Base-by-base conservation (phyloP, 108 stramenopile species). In the Schizochytrium sp. region DNA sequence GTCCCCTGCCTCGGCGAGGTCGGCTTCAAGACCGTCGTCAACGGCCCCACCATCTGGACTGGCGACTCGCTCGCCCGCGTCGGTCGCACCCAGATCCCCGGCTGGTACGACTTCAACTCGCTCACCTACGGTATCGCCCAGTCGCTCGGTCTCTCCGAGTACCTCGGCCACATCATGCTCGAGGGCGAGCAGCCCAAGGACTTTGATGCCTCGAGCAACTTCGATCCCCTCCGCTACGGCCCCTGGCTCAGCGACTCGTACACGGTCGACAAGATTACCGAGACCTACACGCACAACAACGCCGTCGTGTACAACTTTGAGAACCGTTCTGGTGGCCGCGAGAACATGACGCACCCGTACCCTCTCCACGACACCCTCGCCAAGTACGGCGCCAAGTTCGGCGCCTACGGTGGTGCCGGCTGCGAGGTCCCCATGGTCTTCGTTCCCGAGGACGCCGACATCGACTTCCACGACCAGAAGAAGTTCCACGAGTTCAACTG, bases 21-120 rank as follows among this genome's bases (percentile, higher is more conserved):
- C 47, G 87, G 87, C 87, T 87, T 87, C 87, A 58, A 57, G 87
- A 58, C 55, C 57, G 87, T 87, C 57, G 87, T 87, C 57, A 87
- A 87, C 87, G 87, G 87, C 25, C 87, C 87, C n/a, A 87, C 87
- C 55, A 87, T 87, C 87, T 87, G 87, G 87, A 58, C 87, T 2
- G 55, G 55, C 14, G 87, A 87, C 87, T 57, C 87, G 34, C 87
- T 87, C 25, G 55, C 87, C 55, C 87, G 87, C 57, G 53, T 23
- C 87, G 87, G 87, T 28, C 25, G 57, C 29, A 87, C 57, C 55
- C 28, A 87, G 48, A 25, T 87, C 87, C 87, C 87, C 25, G 87
- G 87, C 57, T 87, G 57, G 55, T 87, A 58, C 87, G 87, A 87
- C 87, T 87, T 87, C 87, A 87, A 87, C 87, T 58, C 87, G 87